A percentile compares a stretch with the other conserved stretches of the same genome.
phyloP scores from a whole-genome alignment of 805 yeast species.

The Lipomyces kockii region DNA sequence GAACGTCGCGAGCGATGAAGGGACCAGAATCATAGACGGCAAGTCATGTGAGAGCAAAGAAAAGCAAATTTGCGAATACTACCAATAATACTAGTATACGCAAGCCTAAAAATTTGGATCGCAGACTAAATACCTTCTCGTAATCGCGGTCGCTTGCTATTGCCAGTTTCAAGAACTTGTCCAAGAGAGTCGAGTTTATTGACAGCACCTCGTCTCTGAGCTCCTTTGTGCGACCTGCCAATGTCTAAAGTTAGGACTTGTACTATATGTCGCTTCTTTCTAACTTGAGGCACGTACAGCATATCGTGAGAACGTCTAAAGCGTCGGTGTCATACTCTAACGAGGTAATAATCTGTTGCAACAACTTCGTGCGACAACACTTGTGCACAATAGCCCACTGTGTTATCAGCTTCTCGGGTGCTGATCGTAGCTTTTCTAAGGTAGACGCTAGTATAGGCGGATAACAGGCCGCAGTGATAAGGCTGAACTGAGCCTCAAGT shows the following conservation, averaged over 20 bases:
- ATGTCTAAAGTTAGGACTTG: not conserved
- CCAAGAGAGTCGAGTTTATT: not conserved
- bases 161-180: not conserved
- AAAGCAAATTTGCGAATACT: slow-evolving; percentile 1
- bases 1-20: not conserved
- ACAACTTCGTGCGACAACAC: slow-evolving; percentile 5
- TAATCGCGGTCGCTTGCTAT: not conserved
- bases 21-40: not conserved
- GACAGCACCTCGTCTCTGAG: not conserved
- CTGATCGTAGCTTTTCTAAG: not conserved
- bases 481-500: slow-evolving; percentile 3
- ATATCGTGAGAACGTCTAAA: slow-evolving; percentile 3
- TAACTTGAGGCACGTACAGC: slow-evolving; percentile 2
- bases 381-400: slow-evolving; percentile 12
- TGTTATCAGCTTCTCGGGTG: not conserved
- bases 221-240: not conserved
- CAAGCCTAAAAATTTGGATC: not conserved
- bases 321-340: slow-evolving; percentile 9
- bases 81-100: not conserved
- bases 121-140: slow-evolving; percentile 3
- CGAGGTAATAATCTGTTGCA: not conserved
- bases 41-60: not conserved
- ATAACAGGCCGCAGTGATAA: not conserved
- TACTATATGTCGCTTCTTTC: not conserved
- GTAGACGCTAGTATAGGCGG: not conserved